Base-by-base conservation (phyloP, 2,329 filamentous ascomycete species). In the Zasmidium cellare region DNA sequence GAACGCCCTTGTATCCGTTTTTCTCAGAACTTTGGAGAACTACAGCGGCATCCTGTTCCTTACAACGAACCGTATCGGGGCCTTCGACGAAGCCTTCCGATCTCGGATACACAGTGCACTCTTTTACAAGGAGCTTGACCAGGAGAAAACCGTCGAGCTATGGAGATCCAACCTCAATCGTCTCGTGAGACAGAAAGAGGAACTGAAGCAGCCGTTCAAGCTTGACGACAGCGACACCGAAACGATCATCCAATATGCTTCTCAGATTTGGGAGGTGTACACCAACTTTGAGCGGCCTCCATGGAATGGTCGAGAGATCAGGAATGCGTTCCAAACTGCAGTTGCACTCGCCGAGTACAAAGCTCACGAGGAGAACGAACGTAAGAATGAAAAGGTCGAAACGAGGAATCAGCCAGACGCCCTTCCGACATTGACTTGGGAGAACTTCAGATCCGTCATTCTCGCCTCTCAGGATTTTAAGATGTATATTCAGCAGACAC, bases 281-380 rank as follows among this genome's bases (percentile, higher is more conserved):
- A 62, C 22, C 31, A 63, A 11, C 41, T 38, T 9, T 46, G 60
- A 9, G 61, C 50, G 6, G 11, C 5, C 6, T 11, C 25, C 25
- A 6, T 74, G 72, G 72, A 76, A 75, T 55, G 74, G 73, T 3
- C 59, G 74, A 20, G 71, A 75, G 59, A 74, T 76, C 41, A 62
- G 65, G 16, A 76, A 76, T 55, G 73, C 72, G 1, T 74, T 73
- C 55, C 72, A 74, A 38, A 72, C 66, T 1, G 72, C 73, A 6
- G 58, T 70, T 14, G 68, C 74, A 3, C 64, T 76, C 3, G 73
- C 72, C 11, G 61, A 68, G 38, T 70, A 55, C 45, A 28, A 28
- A 28, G 11, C 6, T 28, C 25, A 28, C 25, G 25, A 28, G 25
- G 25, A 28, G n/a, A n/a, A n/a, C n/a, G n/a, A n/a, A n/a, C n/a